Evolutionary conservation across 2,329 filamentous ascomycete genomes (phyloP), one percentile per base, ranked within the genome.

Genomic region (Cryphonectria japonica): DNA sequence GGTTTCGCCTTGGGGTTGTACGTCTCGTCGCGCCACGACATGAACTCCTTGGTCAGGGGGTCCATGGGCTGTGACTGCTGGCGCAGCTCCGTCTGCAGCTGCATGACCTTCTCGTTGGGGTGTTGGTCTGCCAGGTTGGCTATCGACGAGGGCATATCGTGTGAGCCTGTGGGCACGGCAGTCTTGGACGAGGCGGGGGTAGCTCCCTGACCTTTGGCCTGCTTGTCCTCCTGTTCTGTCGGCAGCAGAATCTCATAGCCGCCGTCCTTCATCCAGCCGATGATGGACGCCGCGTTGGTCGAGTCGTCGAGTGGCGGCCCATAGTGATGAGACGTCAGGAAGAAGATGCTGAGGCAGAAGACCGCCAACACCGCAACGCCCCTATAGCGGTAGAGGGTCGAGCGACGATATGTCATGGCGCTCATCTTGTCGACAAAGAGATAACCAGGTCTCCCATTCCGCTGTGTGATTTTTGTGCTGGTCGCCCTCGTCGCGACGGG

Each of bases 1-100:
- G 80, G 80, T 37, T 76, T 76, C 22, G 68, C 63, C 59, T 60
- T 61, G 66, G 69, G 54, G 65, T 68, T 39, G 68, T 72, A 72
- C 26, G 34, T 39, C 68, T 70, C 67, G 11, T 71, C 69, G 13
- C 70, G 50, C 69, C 72, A 67, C 11, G 68, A 68, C 69, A 73
- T 65, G 61, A 73, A 70, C 57, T 71, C 67, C 39, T 69, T 60
- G 37, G 66, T 59, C 26, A 73, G 67, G 9, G 71, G 71, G 64
- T 73, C 71, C 67, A 72, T 72, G 29, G 70, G 71, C 59, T 68
- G 66, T 41, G 72, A 61, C n/a, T 73, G 72, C 41, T 64, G 66
- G 37, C 50, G 52, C n/a, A 70, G 69, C 66, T 72, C 71, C 29
- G 41, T 54, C 43, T 68, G 67, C 41, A 68, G 67, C 41, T 63